Evolutionary conservation across 305 asterid species (phyloP).

Genomic region (Ruellia speciosa): DNA sequence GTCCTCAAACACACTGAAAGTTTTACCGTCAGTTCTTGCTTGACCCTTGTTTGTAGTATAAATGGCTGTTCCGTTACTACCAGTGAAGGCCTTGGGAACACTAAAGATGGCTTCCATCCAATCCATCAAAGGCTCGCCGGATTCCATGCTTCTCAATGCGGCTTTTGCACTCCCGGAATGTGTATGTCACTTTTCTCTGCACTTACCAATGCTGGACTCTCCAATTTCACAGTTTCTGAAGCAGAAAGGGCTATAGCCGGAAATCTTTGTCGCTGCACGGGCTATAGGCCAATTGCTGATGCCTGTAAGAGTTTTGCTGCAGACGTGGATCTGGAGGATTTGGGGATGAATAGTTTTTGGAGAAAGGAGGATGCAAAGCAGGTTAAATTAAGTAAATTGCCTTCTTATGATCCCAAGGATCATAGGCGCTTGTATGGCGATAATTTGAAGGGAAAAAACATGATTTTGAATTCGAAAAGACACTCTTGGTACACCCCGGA

Average conservation of each 20-base stretch:
- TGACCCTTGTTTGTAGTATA: slow-evolving; percentile 65
- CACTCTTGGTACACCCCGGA: slow-evolving; percentile 55
- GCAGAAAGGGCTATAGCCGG: slow-evolving; percentile 65
- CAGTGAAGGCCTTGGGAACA: slow-evolving; percentile 72
- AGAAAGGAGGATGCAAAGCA: slow-evolving; percentile 40
- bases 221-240: slow-evolving; percentile 54
- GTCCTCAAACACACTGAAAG: slow-evolving; percentile 34
- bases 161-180: slow-evolving; percentile 83
- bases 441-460: slow-evolving; percentile 24
- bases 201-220: slow-evolving; percentile 58
- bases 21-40: slow-evolving; percentile 53
- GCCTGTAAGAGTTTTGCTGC: slow-evolving; percentile 73
- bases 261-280: slow-evolving; percentile 76
- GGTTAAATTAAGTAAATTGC: slow-evolving; percentile 31
- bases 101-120: slow-evolving; percentile 67
- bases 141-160: slow-evolving; percentile 82
- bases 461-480: slow-evolving; percentile 33
- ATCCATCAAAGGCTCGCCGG: slow-evolving; percentile 73
- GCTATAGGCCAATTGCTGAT: slow-evolving; percentile 78
- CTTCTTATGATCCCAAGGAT: slow-evolving; percentile 33
- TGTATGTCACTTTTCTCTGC: slow-evolving; percentile 69
- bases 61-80: slow-evolving; percentile 63
- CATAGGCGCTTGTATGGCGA: slow-evolving; percentile 29
- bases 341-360: slow-evolving; percentile 67
- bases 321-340: slow-evolving; percentile 68